A percentile compares a stretch with the other conserved stretches of the same genome.
These are phyloP conservation scores for Lachancea waltii DNA, from an alignment of 805 yeast genomes.

Conservation along the genomic window DNA sequence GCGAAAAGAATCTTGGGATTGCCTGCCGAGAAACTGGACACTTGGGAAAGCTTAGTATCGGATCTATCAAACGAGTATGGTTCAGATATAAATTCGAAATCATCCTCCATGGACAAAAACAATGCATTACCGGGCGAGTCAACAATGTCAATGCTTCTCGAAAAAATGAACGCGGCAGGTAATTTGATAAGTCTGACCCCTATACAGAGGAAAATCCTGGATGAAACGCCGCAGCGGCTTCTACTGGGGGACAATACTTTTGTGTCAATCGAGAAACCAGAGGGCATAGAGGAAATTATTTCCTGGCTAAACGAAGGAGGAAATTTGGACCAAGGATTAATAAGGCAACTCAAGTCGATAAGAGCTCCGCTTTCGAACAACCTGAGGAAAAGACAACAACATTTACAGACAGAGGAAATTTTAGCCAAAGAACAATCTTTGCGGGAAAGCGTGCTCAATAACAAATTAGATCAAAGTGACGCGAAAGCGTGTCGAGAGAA, in stretches of 20 bases:
- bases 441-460: constrained; percentile 35
- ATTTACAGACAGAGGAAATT: background rate
- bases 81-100: too few species aligned
- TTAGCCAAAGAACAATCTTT: constrained; percentile 38
- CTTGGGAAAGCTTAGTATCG: constrained; percentile 22
- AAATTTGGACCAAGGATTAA: constrained; percentile 56
- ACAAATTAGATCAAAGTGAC: constrained; percentile 34
- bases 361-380: constrained; percentile 40
- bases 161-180: background rate
- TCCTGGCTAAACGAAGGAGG: constrained; percentile 77
- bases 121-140: too few species aligned
- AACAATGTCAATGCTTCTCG: too few species aligned
- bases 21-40: constrained; percentile 22
- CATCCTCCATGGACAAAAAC: too few species aligned
- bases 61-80: too few species aligned
- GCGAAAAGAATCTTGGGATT: constrained; percentile 31
- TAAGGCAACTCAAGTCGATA: constrained; percentile 51
- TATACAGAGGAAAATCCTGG: constrained; percentile 55
- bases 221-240: constrained; percentile 56
- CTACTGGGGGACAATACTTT: constrained; percentile 47
- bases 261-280: constrained; percentile 60
- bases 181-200: constrained; percentile 12
- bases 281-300: constrained; percentile 49
- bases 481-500: constrained; percentile 4
- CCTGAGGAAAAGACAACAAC: background rate